Evolutionary conservation across 495 filamentous ascomycete genomes (phyloP).

Genomic region (Trichodelitschia bisporula): DNA sequence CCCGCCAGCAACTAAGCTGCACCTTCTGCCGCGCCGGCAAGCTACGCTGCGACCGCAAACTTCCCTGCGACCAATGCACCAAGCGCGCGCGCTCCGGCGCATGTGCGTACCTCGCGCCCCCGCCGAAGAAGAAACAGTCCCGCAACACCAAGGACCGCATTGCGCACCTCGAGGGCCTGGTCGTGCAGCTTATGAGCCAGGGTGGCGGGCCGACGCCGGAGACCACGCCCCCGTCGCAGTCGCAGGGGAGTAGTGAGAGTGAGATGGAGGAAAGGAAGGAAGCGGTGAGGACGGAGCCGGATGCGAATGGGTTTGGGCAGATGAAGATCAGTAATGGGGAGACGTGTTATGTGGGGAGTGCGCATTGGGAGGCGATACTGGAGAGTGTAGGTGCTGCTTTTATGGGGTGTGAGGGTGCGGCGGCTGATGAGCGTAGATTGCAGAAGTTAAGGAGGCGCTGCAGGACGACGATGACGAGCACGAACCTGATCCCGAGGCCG

Average conservation of each 20-base stretch:
- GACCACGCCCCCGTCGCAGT: not conserved
- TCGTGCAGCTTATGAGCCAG: conserved; percentile 8
- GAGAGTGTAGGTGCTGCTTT: conserved; percentile 34
- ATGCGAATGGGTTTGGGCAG: conserved; percentile 63
- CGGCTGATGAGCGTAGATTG: conserved; percentile 12
- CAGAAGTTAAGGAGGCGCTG: conserved; percentile 8
- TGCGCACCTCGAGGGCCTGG: conserved; percentile 13
- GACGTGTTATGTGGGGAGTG: conserved; percentile 65
- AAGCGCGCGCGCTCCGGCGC: conserved; percentile 12
- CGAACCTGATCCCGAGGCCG: conserved; percentile 3
- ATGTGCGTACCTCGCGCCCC: conserved; percentile 14
- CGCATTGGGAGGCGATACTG: conserved; percentile 76
- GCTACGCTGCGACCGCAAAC: conserved; percentile 15
- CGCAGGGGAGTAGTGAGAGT: not conserved
- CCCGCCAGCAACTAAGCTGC: conserved; percentile 14
- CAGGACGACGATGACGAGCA: conserved; percentile 4
- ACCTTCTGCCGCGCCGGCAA: conserved; percentile 15
- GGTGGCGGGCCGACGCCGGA: too few species aligned
- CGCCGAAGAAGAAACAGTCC: conserved; percentile 10
- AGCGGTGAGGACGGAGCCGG: conserved; percentile 37
- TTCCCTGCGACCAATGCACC: conserved; percentile 17
- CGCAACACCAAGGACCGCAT: conserved; percentile 16
- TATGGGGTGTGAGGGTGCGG: too few species aligned
- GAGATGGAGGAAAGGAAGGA: conserved; percentile 37
- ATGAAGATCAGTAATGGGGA: conserved; percentile 63